Evolutionary conservation across 768 basidiomycete genomes (phyloP).

Genomic region (Tylopilus balloui): DNA sequence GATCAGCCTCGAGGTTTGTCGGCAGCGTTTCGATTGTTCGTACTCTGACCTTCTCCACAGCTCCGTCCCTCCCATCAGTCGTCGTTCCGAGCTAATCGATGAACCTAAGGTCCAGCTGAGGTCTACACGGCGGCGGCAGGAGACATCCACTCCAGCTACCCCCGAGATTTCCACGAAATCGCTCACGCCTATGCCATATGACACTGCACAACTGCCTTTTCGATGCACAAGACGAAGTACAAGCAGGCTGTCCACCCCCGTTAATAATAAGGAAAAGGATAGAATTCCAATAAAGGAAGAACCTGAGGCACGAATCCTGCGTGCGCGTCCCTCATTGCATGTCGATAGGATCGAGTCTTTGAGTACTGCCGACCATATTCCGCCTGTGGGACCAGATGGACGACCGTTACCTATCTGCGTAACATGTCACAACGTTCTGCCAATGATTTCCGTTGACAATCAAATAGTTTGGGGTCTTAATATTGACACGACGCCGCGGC

Average conservation of each 20-base stretch:
- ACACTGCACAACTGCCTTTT: constrained; percentile 25
- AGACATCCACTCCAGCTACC: constrained; percentile 38
- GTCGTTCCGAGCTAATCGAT: constrained; percentile 26
- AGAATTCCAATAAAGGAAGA: constrained; percentile 44
- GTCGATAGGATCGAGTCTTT: constrained; percentile 33
- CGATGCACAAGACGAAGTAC: constrained; percentile 27
- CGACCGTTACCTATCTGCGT: constrained; percentile 65
- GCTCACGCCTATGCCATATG: constrained; percentile 32
- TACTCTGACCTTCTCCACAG: constrained; percentile 16
- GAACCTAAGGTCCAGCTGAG: constrained; percentile 38
- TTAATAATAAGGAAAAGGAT: constrained; percentile 36
- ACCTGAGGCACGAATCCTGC: constrained; percentile 46
- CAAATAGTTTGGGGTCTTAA: constrained; percentile 72
- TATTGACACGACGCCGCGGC: constrained; percentile 41
- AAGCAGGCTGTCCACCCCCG: constrained; percentile 32
- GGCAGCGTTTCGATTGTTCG: constrained; percentile 1
- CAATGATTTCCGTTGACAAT: constrained; percentile 71
- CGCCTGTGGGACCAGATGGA: constrained; percentile 58
- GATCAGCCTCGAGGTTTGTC: constrained; percentile 28
- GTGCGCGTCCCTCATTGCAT: constrained; percentile 42
- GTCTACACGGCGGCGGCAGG: constrained; percentile 56
- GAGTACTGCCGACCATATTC: constrained; percentile 40
- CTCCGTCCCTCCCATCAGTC: constrained; percentile 26
- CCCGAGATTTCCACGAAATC: constrained; percentile 45
- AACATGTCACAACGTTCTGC: constrained; percentile 68